Evolutionary conservation across 768 basidiomycete species (phyloP).

Genomic region (Rubroboletus pulcherrimus): DNA sequence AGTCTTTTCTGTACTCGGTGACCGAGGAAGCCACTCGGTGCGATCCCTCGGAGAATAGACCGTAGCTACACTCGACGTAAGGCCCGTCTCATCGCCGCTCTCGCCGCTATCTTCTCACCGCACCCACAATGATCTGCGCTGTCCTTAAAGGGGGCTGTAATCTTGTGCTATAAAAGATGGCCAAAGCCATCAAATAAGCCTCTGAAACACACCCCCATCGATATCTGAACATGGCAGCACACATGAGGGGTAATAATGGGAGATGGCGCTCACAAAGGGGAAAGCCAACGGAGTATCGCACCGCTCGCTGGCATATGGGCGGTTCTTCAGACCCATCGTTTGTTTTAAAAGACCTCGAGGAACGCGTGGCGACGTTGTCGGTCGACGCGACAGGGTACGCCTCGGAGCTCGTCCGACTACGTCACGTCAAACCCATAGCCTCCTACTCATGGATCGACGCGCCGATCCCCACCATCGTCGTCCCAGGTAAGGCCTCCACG

Average conservation of each 20-base stretch:
- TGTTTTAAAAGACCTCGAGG: conserved; percentile 21
- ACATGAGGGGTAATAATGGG: background rate
- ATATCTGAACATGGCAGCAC: conserved; percentile 15
- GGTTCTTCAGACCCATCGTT: conserved; percentile 5
- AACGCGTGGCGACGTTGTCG: conserved; percentile 17
- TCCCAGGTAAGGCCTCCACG: conserved; percentile 40
- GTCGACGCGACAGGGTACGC: conserved; percentile 1
- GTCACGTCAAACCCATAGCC: conserved; percentile 40
- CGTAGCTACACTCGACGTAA: background rate
- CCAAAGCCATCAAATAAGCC: background rate
- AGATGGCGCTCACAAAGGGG: conserved; percentile 16
- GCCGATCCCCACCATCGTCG: conserved; percentile 44
- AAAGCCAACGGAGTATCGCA: conserved; percentile 1
- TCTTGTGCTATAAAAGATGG: conserved; percentile 1
- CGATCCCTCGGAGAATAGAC: background rate
- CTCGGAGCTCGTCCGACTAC: conserved; percentile 31
- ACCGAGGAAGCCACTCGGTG: background rate
- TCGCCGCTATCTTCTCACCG: background rate
- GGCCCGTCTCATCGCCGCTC: background rate
- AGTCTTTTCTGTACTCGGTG: background rate
- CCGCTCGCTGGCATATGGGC: background rate
- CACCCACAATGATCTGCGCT: conserved; percentile 10
- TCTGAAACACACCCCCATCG: background rate
- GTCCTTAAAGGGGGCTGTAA: background rate
- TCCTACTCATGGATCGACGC: conserved; percentile 54